Conservation (phyloP, 176 grass and related monocot species). For the Triticum timopheevii region DNA sequence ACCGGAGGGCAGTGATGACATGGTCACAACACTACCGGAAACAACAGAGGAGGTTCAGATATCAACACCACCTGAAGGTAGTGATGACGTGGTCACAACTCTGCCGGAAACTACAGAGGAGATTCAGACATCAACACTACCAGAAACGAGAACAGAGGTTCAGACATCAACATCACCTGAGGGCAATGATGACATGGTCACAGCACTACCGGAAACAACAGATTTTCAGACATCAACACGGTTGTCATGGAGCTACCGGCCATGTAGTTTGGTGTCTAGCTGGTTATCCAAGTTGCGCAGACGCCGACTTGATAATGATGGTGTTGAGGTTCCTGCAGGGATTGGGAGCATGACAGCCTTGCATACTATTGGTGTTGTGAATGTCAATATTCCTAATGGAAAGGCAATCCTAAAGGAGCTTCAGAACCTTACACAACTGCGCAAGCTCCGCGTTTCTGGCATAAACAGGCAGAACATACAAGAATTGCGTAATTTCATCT, state of each 20-base stretch:
- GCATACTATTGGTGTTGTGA: background rate
- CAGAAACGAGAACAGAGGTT: background rate
- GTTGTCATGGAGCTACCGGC: background rate
- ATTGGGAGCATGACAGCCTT: background rate
- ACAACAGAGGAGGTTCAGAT: background rate
- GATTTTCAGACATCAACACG: too few species aligned
- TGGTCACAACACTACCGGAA: background rate
- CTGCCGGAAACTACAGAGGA: too few species aligned
- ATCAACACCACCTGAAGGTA: background rate
- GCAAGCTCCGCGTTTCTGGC: background rate
- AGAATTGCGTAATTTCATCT: background rate
- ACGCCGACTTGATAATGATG: background rate
- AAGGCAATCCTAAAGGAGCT: background rate
- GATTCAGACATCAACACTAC: too few species aligned
- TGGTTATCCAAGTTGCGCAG: background rate
- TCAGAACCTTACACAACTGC: background rate
- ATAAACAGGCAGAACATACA: background rate
- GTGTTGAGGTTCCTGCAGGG: background rate
- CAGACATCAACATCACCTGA: background rate
- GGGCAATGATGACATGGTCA: too few species aligned
- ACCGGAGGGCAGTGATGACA: background rate
- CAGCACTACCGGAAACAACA: too few species aligned
- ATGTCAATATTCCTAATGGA: background rate
- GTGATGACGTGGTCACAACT: too few species aligned
- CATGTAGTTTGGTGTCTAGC: background rate